Evolutionary conservation across 2,329 filamentous ascomycete genomes (phyloP), one percentile per base, ranked within the genome.

Genomic region (Colletotrichum lini): DNA sequence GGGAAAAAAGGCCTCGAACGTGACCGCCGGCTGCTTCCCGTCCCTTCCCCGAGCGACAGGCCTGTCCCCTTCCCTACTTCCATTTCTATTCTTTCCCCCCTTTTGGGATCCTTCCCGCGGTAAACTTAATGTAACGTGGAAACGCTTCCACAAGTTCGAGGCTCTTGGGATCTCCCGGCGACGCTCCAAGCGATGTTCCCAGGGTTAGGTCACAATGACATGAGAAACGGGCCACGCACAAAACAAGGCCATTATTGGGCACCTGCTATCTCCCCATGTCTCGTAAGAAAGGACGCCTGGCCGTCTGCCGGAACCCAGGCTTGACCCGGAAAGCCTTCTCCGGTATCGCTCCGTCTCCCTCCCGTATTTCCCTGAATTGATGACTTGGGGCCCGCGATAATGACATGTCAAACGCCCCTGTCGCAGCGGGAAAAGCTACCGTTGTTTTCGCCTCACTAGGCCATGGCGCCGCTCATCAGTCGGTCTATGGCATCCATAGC

Each of bases 371-470:
- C 35, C 44, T 68, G 65, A 10, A 68, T 62, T 57, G 59, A 71
- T 21, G 35, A 63, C 40, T 40, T 54, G 57, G 38, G 54, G 45
- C 16, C 21, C 18, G 53, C 44, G 52, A 50, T 45, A 59, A 58
- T 63, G 68, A 71, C 68, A 52, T 71, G 58, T 71, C 65, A 38
- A 68, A 63, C 65, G 68, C 68, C 68, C 60, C n/a, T 71, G 68
- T 68, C 65, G 68, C 68, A 71, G 58, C 58, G 62, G 52, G 58
- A 63, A 68, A 67, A 59, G 65, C 45, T 53, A 42, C 38, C 52
- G 40, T 68, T 45, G 35, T 57, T 21, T 47, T 16, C 65, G 65
- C 65, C 68, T 52, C 64, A n/a, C 21, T 35, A 63, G 65, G 26
- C 52, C 59, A 52, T 63, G 30, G 68, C 65, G 52, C 58, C 53